A percentile compares a stretch with the other conserved stretches of the same genome.
These are phyloP conservation scores for Colletotrichum sansevieriae DNA, from an alignment of 2,329 filamentous ascomycete genomes.

Conservation along the genomic window DNA sequence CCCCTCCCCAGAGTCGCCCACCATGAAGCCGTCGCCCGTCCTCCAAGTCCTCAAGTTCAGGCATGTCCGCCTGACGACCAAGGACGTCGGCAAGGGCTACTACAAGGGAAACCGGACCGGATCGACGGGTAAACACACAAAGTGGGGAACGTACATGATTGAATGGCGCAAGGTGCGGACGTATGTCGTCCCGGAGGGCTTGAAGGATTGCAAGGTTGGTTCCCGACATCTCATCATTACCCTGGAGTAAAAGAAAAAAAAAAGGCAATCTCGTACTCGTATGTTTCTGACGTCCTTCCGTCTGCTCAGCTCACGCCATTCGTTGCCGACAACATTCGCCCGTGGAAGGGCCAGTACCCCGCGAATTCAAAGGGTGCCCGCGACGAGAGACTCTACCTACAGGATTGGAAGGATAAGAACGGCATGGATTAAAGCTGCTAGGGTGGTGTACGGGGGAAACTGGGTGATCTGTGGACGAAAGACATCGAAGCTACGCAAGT, in stretches of 20 bases:
- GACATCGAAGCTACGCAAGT: background rate
- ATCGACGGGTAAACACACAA: constrained; percentile 86
- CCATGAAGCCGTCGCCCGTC: constrained; percentile 76
- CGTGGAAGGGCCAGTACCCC: constrained; percentile 64
- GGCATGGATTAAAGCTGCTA: constrained; percentile 64
- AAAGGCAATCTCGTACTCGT: background rate
- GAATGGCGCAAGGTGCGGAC: constrained; percentile 92
- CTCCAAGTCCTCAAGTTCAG: constrained; percentile 77
- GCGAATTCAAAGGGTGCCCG: constrained; percentile 65
- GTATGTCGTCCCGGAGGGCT: constrained; percentile 80
- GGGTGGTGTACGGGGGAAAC: background rate
- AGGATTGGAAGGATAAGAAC: constrained; percentile 77
- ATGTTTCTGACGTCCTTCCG: constrained; percentile 1
- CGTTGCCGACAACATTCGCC: constrained; percentile 63
- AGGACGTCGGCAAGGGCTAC: constrained; percentile 92
- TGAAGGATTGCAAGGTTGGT: constrained; percentile 79
- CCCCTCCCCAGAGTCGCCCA: constrained; percentile 42
- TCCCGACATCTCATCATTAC: background rate
- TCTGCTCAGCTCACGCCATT: constrained; percentile 79
- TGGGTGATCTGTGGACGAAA: background rate
- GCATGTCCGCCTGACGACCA: constrained; percentile 88
- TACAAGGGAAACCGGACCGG: constrained; percentile 97
- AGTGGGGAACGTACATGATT: constrained; percentile 85
- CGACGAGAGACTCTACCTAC: constrained; percentile 72
- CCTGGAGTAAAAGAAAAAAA: background rate